Base-by-base conservation (phyloP, 75 land plant species). In the Selaginella moellendorffii region DNA sequence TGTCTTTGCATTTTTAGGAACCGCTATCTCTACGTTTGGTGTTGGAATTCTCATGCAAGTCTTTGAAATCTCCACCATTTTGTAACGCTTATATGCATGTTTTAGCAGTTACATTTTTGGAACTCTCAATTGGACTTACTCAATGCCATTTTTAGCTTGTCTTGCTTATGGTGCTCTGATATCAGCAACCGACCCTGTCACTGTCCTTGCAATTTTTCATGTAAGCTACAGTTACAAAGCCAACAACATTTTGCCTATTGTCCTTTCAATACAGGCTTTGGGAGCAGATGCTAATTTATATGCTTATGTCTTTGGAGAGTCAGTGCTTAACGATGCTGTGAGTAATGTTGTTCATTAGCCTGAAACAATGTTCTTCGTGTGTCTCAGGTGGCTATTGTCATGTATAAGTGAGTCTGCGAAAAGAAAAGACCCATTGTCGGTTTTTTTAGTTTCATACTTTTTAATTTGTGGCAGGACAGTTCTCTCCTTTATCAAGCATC, bases 321-420 rank as follows among this genome's bases (percentile, higher is more conserved):
- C 76, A 19, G 76, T 69, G 27, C 67, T 74, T 20, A 74, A 74
- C 62, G 76, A 74, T 74, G 71, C 76, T 21, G 76, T 74, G 54
- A 62, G 72, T 36, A 8, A 27, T 18, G 2, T 18, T 62, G 30
- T 62, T 2, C 26, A 22, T n/a, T 62, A 2, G 5, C 18, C 8
- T 54, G 14, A 52, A 42, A 63, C 0, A 27, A 0, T 65, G n/a
- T 22, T 70, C n/a, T 17, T 2, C 68, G 20, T 53, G 24, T 19
- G 2, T 0, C 29, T 30, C 71, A 74, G 76, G 72, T 74, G 29
- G 76, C 76, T 62, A 74, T 74, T 29, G 72, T 74, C 27, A 69
- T 64, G 60, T 74, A 74, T 61, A 74, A 70, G 76, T 74, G 68
- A 30, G 62, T 36, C 5, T 36, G 14, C 46, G 46, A 5, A 36